These are phyloP conservation scores for Lithocarpus polystachyus DNA, from an alignment of 306 rosid genomes.

Conservation along the genomic window DNA sequence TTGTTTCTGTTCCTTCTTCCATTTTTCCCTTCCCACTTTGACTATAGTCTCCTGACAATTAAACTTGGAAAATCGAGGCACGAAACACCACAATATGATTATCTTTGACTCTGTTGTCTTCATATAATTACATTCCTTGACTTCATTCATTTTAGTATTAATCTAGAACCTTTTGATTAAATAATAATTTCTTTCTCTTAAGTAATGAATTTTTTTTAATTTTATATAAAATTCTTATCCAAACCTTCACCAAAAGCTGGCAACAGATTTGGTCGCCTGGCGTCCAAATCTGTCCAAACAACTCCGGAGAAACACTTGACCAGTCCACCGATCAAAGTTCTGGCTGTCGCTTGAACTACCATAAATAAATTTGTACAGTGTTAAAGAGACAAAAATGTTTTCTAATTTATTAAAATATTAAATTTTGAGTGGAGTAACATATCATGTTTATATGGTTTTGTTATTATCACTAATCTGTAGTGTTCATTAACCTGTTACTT, in stretches of 20 bases:
- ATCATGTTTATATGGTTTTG: too few species aligned
- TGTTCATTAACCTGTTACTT: not conserved
- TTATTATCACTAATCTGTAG: too few species aligned
- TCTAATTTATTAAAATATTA: too few species aligned
- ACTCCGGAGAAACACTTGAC: not conserved
- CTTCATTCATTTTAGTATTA: not conserved
- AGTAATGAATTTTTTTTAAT: not conserved
- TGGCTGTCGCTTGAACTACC: not conserved
- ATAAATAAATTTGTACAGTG: too few species aligned
- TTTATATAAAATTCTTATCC: not conserved
- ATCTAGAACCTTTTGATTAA: not conserved
- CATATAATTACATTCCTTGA: not conserved
- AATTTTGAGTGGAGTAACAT: too few species aligned
- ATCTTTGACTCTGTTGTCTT: not conserved
- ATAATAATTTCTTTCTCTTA: not conserved
- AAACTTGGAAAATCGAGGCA: not conserved
- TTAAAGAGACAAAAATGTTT: too few species aligned
- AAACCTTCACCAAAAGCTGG: not conserved
- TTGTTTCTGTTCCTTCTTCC: not conserved
- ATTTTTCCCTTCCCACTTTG: not conserved
- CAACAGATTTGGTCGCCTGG: not conserved
- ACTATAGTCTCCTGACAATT: not conserved
- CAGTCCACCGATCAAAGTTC: not conserved
- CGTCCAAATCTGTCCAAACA: not conserved
- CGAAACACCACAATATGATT: not conserved